phyloP scores from a whole-genome alignment of 2,329 filamentous ascomycete species.

The Botrytis elliptica region DNA sequence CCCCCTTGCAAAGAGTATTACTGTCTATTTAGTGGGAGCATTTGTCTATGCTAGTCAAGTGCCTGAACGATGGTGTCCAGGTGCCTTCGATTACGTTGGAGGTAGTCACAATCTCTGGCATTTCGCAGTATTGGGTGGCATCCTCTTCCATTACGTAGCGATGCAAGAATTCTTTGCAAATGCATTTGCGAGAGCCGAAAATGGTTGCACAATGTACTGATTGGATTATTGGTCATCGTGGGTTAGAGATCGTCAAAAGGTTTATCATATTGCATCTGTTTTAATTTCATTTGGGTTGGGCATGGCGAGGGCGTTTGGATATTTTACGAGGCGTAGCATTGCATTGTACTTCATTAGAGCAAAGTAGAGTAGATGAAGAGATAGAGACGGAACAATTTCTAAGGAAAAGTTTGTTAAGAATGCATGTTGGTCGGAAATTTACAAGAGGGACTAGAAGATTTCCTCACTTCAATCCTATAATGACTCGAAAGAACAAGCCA shows the following conservation, averaged over 20 bases:
- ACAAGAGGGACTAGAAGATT: neutral
- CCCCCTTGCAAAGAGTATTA: conserved; percentile 77
- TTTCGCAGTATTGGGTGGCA: conserved; percentile 87
- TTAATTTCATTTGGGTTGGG: neutral
- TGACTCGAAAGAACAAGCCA: neutral
- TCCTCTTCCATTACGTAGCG: conserved; percentile 93
- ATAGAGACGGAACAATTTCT: neutral
- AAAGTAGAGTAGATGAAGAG: neutral
- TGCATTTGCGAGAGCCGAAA: conserved; percentile 65
- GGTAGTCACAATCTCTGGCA: conserved; percentile 99
- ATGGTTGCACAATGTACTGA: conserved; percentile 36
- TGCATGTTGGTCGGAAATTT: neutral
- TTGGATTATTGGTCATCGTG: neutral
- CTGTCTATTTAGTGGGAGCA: conserved; percentile 84
- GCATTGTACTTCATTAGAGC: neutral
- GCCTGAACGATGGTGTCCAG: conserved; percentile 89
- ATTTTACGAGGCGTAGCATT: neutral
- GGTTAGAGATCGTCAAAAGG: neutral
- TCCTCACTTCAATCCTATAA: neutral
- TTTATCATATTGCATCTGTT: neutral
- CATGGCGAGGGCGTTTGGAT: conserved; percentile 11
- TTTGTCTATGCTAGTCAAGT: conserved; percentile 87
- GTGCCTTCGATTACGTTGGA: conserved; percentile 91
- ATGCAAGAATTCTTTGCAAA: conserved; percentile 93
- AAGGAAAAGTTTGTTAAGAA: neutral